A percentile compares a stretch with the other conserved stretches of the same genome.
Evolutionary conservation across 371 early-diverging fungal genomes (phyloP).

Genomic region (Mortierella sp.): DNA sequence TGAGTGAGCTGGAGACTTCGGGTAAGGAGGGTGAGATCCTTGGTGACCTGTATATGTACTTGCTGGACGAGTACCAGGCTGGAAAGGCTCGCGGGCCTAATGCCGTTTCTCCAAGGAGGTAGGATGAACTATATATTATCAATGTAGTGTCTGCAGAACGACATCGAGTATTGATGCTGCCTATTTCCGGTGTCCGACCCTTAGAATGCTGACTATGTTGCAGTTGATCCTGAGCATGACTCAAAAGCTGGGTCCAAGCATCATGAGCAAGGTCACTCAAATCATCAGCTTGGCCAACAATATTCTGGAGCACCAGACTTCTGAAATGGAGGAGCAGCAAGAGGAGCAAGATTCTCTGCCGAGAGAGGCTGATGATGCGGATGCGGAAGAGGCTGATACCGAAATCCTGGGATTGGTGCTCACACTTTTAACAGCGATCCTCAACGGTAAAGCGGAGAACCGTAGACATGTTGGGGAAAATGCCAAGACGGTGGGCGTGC

Average conservation of each 20-base stretch:
- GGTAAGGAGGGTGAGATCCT: constrained; percentile 65
- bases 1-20: constrained; percentile 57
- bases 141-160: neutral
- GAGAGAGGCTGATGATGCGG: constrained; percentile 30
- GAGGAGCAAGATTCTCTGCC: constrained; percentile 5
- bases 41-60: constrained; percentile 80
- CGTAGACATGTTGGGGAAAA: too few relatives aligned
- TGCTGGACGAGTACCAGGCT: constrained; percentile 79
- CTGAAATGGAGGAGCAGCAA: constrained; percentile 3
- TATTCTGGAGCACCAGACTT: constrained; percentile 61
- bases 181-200: neutral
- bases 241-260: constrained; percentile 76
- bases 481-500: too few relatives aligned
- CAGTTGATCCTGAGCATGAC: constrained; percentile 75
- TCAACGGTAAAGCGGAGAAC: constrained; percentile 51
- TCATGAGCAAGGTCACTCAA: constrained; percentile 82
- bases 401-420: constrained; percentile 70
- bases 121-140: neutral
- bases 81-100: constrained; percentile 58
- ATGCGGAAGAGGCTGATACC: constrained; percentile 60
- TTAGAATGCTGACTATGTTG: constrained; percentile 65
- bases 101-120: constrained; percentile 56
- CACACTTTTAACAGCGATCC: constrained; percentile 63
- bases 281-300: constrained; percentile 82
- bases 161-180: neutral